Evolutionary conservation across 2,329 filamentous ascomycete species (phyloP), one percentile per base, ranked within the genome.

Genomic region (Calonectria honghensis): DNA sequence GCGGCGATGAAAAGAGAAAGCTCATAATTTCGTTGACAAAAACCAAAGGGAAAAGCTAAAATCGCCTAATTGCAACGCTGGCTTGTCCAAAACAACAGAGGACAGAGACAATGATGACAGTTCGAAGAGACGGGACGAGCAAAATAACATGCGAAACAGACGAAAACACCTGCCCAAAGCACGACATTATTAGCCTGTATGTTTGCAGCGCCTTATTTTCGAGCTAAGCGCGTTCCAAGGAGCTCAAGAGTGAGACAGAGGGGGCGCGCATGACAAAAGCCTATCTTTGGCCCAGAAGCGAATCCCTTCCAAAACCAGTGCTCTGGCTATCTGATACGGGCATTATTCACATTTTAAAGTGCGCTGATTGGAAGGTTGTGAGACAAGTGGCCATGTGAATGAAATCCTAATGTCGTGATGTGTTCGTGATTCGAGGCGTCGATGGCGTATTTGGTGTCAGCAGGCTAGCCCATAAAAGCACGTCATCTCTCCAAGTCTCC

Each of bases 391-490:
- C 32, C 68, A 54, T 54, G 48, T 70, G 68, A 54, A 37, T 24
- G 35, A 37, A 20, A 39, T 39, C 20, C 48, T 39, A 54, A 70
- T 70, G 68, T 65, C 68, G 68, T 63, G 59, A 70, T 70, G 57
- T 41, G 64, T 50, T 70, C 68, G 68, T 64, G 68, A 70, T 70
- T 54, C n/a, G 59, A 29, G 68, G 68, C 27, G 57, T 27, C 18
- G 57, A 70, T 70, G 45, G 59, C 68, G 68, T 54, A 48, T 70
- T 64, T 18, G 13, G 2, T 24, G 48, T 65, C 57, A 70, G 45
- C 57, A 54, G 59, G 68, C 61, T 50, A 45, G 39, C 41, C 39
- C 27, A 39, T 41, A n/a, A 65, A 45, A 65, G 39, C 61, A 65
- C 61, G 61, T 50, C 61, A 65, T 65, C 9, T 13, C 27, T 45